These are phyloP conservation scores for Vigna reflexopilosa DNA, from an alignment of 306 rosid species.

Conservation along the genomic window DNA sequence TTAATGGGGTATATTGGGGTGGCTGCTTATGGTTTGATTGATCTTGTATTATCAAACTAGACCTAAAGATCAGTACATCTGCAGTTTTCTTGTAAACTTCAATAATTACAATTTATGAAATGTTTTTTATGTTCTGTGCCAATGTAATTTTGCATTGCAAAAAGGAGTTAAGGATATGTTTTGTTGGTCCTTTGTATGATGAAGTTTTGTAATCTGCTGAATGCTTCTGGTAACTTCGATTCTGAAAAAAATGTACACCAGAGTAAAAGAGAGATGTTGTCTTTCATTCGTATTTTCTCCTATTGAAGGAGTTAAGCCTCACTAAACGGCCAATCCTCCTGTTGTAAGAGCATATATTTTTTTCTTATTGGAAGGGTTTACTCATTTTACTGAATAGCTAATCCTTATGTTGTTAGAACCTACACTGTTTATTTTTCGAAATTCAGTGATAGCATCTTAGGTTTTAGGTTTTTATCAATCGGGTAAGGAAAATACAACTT, in stretches of 20 bases:
- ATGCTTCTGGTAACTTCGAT: slow-evolving; percentile 18
- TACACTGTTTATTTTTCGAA: neutral
- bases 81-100: neutral
- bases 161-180: neutral
- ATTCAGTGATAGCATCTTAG: neutral
- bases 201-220: slow-evolving; percentile 10
- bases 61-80: neutral
- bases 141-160: neutral
- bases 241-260: neutral
- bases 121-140: neutral
- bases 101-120: neutral
- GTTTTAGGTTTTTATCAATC: neutral
- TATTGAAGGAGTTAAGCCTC: slow-evolving; percentile 1
- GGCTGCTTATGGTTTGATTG: neutral
- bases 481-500: neutral
- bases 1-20: neutral
- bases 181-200: slow-evolving; percentile 6
- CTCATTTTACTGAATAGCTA: neutral
- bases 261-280: neutral
- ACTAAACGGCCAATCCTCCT: neutral
- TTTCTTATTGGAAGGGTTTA: neutral
- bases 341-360: neutral
- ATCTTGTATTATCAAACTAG: neutral
- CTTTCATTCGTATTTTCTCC: slow-evolving; percentile 12
- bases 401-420: neutral